Evolutionary conservation across 2,329 filamentous ascomycete genomes (phyloP).

Genomic region (Sclerotinia trifoliorum): DNA sequence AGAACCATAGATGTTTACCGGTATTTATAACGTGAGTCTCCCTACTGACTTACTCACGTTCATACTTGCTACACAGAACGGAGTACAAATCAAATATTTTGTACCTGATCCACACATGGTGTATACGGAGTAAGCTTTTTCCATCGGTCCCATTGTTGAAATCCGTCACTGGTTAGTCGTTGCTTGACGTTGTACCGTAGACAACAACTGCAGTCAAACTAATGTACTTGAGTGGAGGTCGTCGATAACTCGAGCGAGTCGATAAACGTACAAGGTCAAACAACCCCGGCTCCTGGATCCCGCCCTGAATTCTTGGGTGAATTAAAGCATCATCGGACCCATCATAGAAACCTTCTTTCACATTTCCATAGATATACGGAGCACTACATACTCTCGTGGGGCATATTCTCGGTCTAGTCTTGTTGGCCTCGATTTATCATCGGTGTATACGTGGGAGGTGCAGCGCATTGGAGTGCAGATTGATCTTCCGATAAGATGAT

Average conservation of each 20-base stretch:
- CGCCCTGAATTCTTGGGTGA: not conserved
- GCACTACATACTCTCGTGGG: not conserved
- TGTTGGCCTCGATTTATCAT: not conserved
- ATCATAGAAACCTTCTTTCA: not conserved
- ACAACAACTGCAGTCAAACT: not conserved
- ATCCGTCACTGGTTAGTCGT: too few species aligned
- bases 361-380: not conserved
- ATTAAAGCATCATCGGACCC: not conserved
- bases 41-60: too few species aligned
- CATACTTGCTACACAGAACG: too few species aligned
- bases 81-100: too few species aligned
- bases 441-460: not conserved
- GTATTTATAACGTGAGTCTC: too few species aligned
- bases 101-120: too few species aligned
- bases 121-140: too few species aligned
- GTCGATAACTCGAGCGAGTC: conserved; percentile 1
- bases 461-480: not conserved
- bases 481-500: not conserved
- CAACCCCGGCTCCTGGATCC: not conserved
- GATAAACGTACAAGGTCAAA: not conserved
- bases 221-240: conserved; percentile 7
- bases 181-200: not conserved
- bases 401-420: not conserved
- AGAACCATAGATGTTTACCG: too few species aligned
- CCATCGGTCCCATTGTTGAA: too few species aligned